Evolutionary conservation across 2,329 filamentous ascomycete genomes (phyloP).

Genomic region (Neurospora sp.): DNA sequence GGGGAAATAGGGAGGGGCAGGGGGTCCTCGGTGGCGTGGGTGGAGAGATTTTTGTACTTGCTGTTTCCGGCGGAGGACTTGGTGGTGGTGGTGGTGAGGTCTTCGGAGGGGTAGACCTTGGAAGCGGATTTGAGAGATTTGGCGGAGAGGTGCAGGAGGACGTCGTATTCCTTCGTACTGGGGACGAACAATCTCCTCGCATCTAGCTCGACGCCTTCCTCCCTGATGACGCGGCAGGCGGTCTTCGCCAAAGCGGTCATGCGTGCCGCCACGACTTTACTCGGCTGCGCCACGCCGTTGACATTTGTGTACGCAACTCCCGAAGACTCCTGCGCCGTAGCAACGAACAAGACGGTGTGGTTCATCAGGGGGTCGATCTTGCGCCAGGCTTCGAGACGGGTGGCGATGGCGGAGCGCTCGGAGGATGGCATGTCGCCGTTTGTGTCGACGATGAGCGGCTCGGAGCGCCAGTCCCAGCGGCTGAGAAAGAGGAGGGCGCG

Average conservation of each 20-base stretch:
- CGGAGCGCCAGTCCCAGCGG: constrained; percentile 83
- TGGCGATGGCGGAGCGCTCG: constrained; percentile 54
- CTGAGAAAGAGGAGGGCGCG: constrained; percentile 72
- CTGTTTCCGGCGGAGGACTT: neutral
- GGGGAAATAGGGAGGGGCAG: constrained; percentile 33
- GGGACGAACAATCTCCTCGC: constrained; percentile 59
- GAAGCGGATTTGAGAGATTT: constrained; percentile 37
- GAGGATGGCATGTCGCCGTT: constrained; percentile 52
- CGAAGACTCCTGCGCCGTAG: constrained; percentile 66
- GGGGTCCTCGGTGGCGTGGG: constrained; percentile 36
- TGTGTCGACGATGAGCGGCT: constrained; percentile 73
- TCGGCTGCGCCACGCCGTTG: constrained; percentile 41
- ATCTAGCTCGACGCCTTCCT: constrained; percentile 38
- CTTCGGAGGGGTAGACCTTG: constrained; percentile 26
- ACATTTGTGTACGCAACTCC: constrained; percentile 74
- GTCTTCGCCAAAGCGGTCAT: constrained; percentile 76
- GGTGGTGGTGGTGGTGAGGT: neutral
- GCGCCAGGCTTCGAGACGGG: constrained; percentile 73
- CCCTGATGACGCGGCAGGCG: constrained; percentile 52
- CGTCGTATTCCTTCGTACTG: constrained; percentile 69
- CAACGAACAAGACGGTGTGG: constrained; percentile 68
- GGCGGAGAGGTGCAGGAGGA: constrained; percentile 63
- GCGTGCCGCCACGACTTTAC: constrained; percentile 73
- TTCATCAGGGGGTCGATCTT: constrained; percentile 86
- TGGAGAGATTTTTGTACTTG: constrained; percentile 73